These are phyloP conservation scores for Penicillium sp. DNA, from an alignment of 2,329 filamentous ascomycete genomes.

Conservation along the genomic window DNA sequence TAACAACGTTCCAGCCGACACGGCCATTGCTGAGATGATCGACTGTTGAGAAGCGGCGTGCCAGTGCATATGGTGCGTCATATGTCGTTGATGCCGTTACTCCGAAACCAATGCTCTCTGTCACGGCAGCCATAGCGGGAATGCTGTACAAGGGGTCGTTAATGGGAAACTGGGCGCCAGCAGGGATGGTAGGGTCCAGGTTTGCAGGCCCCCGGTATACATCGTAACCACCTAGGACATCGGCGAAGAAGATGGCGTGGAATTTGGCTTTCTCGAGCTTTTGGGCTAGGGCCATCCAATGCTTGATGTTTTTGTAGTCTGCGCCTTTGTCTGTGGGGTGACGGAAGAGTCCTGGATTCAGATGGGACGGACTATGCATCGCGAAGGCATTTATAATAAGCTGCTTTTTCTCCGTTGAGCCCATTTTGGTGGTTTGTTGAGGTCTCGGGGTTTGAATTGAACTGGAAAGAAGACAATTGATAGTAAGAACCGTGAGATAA, in stretches of 20 bases:
- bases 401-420: constrained; percentile 29
- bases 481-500: not conserved
- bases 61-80: constrained; percentile 56
- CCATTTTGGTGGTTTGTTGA: constrained; percentile 7
- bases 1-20: constrained; percentile 56
- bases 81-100: constrained; percentile 58
- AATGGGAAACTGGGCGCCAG: constrained; percentile 46
- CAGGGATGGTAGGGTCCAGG: constrained; percentile 39
- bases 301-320: constrained; percentile 44
- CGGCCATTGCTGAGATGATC: constrained; percentile 55
- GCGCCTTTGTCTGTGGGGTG: constrained; percentile 38
- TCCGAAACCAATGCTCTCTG: constrained; percentile 51
- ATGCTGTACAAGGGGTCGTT: constrained; percentile 46
- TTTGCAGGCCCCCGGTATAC: constrained; percentile 47
- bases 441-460: not conserved
- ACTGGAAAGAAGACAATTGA: not conserved
- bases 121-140: constrained; percentile 49
- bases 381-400: constrained; percentile 51
- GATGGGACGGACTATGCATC: constrained; percentile 49
- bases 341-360: constrained; percentile 46
- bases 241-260: constrained; percentile 54
- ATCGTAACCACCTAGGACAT: constrained; percentile 50
- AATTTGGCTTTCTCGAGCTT: constrained; percentile 51
- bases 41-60: constrained; percentile 55
- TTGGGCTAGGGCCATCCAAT: constrained; percentile 51